Evolutionary conservation across 140 eudicot genomes (phyloP), one percentile per base, ranked within the genome.

Genomic region (Erigeron philadelphicus): DNA sequence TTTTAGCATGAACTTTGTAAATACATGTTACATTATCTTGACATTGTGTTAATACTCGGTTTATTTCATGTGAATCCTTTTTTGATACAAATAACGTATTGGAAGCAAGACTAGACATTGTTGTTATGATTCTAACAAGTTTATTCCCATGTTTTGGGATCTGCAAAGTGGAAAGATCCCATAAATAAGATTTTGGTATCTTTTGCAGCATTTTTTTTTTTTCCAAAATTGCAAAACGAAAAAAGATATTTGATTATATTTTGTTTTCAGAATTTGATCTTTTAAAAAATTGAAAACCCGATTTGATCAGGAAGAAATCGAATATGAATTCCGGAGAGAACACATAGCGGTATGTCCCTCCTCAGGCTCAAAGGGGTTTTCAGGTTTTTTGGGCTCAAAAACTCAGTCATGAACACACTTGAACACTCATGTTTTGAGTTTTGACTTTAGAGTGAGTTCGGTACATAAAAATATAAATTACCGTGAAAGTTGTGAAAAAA

Each of bases 1-100:
- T 78, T 63, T 74, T 76, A 38, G 79, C 81, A 67, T 84, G 88
- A 11, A 81, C 16, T 70, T 74, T 71, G 38, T 46, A 71, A 19
- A 77, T 19, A n/a, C 42, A 59, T 64, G 48, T 35, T 16, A 65
- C 64, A 11, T 7, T 63, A n/a, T 74, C 75, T 21, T 68, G 66
- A 41, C 75, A 80, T 57, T 74, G 77, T 23, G 75, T 49, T 44
- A 83, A 62, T 3, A 76, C 52, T 49, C 60, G 38, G 68, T 77
- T 83, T 9, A 76, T 31, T 5, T 77, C 78, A 61, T 67, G 42
- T 15, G 88, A 70, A 75, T 66, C 78, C 66, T 67, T 63, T 61
- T 64, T 76, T 18, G 84, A 66, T 15, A 56, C 17, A 15, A 13
- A 70, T 65, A 75, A 59, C 71, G 75, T 80, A 9, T 48, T 35